These are phyloP conservation scores for Physcomitrellopsis africana DNA, from an alignment of 225 moss, liverwort and hornwort genomes.

Conservation along the genomic window DNA sequence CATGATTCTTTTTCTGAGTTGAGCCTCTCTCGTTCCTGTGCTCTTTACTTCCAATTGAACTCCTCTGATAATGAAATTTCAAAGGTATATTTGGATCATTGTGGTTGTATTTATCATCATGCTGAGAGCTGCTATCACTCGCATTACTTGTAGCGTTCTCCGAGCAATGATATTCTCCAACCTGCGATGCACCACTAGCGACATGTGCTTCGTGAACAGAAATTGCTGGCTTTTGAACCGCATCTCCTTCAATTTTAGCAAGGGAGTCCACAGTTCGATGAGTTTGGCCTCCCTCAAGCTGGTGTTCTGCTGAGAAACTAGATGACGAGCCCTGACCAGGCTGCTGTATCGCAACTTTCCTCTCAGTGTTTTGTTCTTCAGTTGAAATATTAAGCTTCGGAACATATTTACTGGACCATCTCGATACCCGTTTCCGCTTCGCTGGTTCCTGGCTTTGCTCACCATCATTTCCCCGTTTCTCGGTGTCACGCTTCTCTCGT, in stretches of 20 bases:
- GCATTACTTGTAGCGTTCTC: conserved; percentile 16
- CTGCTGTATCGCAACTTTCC: conserved; percentile 2
- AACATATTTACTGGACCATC: conserved; percentile 45
- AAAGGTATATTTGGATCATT: conserved; percentile 24
- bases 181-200: conserved; percentile 14
- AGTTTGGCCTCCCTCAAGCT: not conserved
- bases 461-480: conserved; percentile 27
- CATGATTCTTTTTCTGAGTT: not conserved
- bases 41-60: conserved; percentile 31
- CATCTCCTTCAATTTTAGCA: conserved; percentile 7
- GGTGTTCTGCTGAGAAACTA: not conserved
- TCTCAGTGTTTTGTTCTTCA: conserved; percentile 22
- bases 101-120: conserved; percentile 23
- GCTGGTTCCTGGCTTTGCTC: conserved; percentile 31
- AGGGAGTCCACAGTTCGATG: conserved; percentile 11
- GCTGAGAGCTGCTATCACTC: conserved; percentile 24
- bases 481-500: conserved; percentile 23
- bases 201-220: conserved; percentile 19
- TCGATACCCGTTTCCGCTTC: conserved; percentile 51
- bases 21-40: conserved; percentile 19
- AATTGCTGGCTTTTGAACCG: conserved; percentile 11
- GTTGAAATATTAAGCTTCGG: conserved; percentile 29
- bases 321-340: not conserved
- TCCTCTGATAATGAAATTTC: conserved; percentile 25
- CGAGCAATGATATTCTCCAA: conserved; percentile 21